phyloP scores from a whole-genome alignment of 2,329 filamentous ascomycete species.

The Cryphonectria japonica region DNA sequence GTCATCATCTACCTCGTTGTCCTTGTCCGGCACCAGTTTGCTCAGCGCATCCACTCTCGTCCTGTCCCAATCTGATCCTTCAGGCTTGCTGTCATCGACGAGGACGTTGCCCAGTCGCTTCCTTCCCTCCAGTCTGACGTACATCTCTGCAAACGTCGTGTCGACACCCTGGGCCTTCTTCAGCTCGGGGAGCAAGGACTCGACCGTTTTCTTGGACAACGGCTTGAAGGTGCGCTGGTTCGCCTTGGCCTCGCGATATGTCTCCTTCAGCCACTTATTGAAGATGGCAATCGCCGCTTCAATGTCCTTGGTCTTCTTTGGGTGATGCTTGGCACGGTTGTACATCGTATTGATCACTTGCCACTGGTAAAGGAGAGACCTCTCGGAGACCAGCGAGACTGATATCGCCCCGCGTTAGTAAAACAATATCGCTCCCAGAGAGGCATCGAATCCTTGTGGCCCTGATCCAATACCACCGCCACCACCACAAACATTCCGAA shows the following conservation, averaged over 20 bases:
- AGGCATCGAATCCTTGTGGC: neutral
- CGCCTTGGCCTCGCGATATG: constrained; percentile 23
- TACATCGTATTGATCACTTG: constrained; percentile 29
- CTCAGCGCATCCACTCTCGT: constrained; percentile 23
- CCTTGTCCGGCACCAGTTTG: constrained; percentile 18
- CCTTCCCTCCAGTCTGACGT: constrained; percentile 23
- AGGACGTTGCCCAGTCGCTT: constrained; percentile 28
- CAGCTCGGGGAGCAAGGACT: constrained; percentile 22
- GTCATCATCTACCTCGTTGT: constrained; percentile 12
- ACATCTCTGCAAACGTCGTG: constrained; percentile 26
- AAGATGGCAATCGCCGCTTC: constrained; percentile 27
- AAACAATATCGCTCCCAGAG: neutral
- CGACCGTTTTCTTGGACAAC: constrained; percentile 26
- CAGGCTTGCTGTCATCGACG: constrained; percentile 25
- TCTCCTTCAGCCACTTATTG: constrained; percentile 25
- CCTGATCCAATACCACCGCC: neutral
- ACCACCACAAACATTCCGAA: no score
- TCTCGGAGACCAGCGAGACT: constrained; percentile 25
- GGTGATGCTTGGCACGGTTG: constrained; percentile 30
- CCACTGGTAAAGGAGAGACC: constrained; percentile 25
- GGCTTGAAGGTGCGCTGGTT: constrained; percentile 28
- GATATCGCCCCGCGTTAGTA: neutral
- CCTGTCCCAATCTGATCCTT: constrained; percentile 27
- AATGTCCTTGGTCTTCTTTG: constrained; percentile 29
- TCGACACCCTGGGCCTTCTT: constrained; percentile 20